Base-by-base conservation (phyloP, 1,139 yeast species). In the Eremothecium gossypii region DNA sequence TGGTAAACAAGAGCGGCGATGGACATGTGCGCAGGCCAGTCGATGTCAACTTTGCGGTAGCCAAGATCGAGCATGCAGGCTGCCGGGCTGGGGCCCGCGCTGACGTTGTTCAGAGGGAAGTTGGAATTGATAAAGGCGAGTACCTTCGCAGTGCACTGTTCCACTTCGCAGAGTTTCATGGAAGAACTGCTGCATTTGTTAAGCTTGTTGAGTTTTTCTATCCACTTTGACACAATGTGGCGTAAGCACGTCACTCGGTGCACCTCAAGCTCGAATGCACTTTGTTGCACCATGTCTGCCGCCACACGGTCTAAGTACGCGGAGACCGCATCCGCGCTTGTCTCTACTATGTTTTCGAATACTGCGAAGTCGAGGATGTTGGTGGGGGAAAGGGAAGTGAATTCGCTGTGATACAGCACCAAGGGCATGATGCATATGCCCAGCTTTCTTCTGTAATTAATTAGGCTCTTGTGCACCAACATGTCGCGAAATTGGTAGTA, bases 371-470 rank as follows among this genome's bases (percentile, higher is more conserved):
- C n/a, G 3, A 10, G 20, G 7, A 32, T 6, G n/a, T 32, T 32
- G 14, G n/a, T 34, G 4, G 37, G 37, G 14, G 20, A 34, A n/a
- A 34, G n/a, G 7, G 37, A 34, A 7, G 29, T 17, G 10, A 23
- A 14, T 23, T 34, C 29, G 12, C 20, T 34, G 14, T 34, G 37
- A 14, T 34, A 34, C 29, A 23, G 20, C 17, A 34, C 27, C 11
- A 34, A n/a, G 20, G 37, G 37, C 37, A 34, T 34, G 11, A 41
- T 33, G 23, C 41, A 26, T 9, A 41, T 13, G 26, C 39, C 33
- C 29, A 41, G 27, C 20, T 41, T 41, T 36, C 61, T 51, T 44
- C 64, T 52, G 31, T 52, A 51, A 33, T 57, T 58, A 8, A 47
- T 34, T 10, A 56, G 38, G 10, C 51, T 43, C 29, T 47, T 46